Percentiles rank a stretch among this genome's conserved stretches.
These are phyloP conservation scores for Cerioporus squamosus DNA, from an alignment of 1,284 basidiomycete genomes.

Conservation along the genomic window DNA sequence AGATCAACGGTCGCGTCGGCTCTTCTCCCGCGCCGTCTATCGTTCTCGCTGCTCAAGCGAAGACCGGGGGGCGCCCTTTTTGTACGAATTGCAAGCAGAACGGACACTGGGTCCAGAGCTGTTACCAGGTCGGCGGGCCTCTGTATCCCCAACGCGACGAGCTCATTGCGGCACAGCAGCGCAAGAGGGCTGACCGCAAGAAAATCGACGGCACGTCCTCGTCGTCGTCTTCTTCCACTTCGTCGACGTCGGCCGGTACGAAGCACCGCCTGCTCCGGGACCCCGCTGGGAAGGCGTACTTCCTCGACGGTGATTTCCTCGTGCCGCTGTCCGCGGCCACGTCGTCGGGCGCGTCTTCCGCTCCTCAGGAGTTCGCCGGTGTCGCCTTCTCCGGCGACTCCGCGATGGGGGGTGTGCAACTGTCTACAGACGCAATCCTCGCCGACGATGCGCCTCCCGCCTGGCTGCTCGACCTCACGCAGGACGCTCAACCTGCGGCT, in stretches of 20 bases:
- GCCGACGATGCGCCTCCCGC: neutral
- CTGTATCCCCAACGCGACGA: slow-evolving; percentile 5
- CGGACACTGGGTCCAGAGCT: slow-evolving; percentile 3
- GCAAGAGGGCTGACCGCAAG: neutral
- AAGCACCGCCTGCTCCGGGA: neutral
- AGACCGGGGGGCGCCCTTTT: neutral
- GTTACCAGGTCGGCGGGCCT: slow-evolving; percentile 3
- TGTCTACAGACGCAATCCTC: neutral
- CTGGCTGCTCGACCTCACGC: neutral
- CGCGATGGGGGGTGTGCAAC: neutral
- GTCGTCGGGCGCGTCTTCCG: too few relatives aligned
- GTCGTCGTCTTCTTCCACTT: too few relatives aligned
- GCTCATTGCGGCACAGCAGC: neutral
- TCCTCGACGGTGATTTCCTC: neutral
- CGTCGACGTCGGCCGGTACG: neutral
- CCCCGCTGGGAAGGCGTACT: neutral
- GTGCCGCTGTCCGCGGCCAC: neutral
- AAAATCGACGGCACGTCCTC: neutral
- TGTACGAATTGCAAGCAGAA: slow-evolving; percentile 11
- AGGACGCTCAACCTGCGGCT: neutral
- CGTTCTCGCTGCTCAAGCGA: neutral
- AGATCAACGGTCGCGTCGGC: neutral
- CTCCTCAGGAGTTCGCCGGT: neutral
- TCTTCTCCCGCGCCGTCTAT: neutral
- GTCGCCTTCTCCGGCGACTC: neutral